Evolutionary conservation across 2,329 filamentous ascomycete genomes (phyloP).

Genomic region (Colletotrichum siamense): DNA sequence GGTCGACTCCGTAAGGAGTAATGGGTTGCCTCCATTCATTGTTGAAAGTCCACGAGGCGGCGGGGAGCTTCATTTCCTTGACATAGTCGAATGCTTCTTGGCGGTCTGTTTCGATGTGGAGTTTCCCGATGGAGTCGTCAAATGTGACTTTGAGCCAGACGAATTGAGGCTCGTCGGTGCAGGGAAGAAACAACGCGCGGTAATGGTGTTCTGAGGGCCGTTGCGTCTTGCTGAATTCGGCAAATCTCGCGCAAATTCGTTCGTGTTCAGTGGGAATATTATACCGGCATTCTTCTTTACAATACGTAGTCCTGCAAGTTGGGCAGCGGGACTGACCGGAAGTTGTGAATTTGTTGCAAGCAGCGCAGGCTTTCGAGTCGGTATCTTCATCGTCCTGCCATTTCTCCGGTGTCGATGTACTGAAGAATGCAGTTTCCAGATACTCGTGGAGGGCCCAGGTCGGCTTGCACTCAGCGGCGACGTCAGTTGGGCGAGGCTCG

Average conservation of each 20-base stretch:
- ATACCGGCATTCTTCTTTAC: neutral
- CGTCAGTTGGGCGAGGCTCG: neutral
- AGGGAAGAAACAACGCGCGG: neutral
- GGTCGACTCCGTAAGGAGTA: neutral
- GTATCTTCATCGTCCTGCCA: neutral
- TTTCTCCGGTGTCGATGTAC: accelerated
- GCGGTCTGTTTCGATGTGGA: neutral
- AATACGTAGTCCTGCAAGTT: neutral
- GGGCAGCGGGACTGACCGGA: too few species aligned
- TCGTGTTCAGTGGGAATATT: neutral
- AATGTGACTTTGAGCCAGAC: neutral
- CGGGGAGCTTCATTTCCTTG: neutral
- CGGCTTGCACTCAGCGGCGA: neutral
- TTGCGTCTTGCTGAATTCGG: neutral
- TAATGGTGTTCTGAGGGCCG: neutral
- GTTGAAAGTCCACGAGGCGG: accelerated
- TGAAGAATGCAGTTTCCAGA: accelerated
- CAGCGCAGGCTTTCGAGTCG: neutral
- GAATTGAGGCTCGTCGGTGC: accelerated
- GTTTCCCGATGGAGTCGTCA: neutral
- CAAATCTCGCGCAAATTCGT: accelerated
- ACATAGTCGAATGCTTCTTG: accelerated
- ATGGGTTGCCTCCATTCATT: accelerated
- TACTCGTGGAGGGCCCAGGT: neutral
- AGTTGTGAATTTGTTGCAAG: too few species aligned